Percentiles rank a stretch among this genome's conserved stretches.
Evolutionary conservation across 1,284 basidiomycete species (phyloP).

Genomic region (Trichosporon inkin): DNA sequence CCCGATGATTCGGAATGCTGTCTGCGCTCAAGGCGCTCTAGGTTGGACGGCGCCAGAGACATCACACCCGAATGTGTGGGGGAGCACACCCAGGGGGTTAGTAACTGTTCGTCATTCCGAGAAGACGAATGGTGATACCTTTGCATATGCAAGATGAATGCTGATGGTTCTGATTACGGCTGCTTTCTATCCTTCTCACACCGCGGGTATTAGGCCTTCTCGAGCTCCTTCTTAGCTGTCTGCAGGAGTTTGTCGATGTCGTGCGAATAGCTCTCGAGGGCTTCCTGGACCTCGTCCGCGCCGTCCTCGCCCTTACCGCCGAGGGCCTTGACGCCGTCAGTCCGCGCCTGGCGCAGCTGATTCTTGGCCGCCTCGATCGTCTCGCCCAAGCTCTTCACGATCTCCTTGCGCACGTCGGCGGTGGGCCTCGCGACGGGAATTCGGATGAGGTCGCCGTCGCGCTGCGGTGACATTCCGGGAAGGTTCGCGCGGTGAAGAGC

Average conservation of each 20-base stretch:
- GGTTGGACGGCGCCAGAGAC: too few species aligned
- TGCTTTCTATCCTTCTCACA: not conserved
- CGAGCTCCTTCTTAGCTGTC: conserved; percentile 49
- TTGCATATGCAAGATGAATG: conserved; percentile 1
- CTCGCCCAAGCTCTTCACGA: conserved; percentile 33
- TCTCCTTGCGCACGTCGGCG: conserved; percentile 37
- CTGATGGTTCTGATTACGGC: not conserved
- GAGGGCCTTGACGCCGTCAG: conserved; percentile 43
- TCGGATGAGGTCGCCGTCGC: conserved; percentile 32
- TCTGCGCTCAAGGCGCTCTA: too few species aligned
- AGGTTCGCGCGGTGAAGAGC: conserved; percentile 48
- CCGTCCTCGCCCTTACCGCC: conserved; percentile 40
- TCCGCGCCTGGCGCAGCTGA: conserved; percentile 42
- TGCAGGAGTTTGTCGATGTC: conserved; percentile 40
- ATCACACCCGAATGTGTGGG: too few species aligned
- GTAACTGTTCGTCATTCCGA: too few species aligned
- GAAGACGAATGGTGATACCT: not conserved
- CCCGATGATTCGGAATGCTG: too few species aligned
- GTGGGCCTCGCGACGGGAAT: conserved; percentile 47
- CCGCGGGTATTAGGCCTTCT: conserved; percentile 26
- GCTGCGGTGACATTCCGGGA: conserved; percentile 45
- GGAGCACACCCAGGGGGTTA: too few species aligned
- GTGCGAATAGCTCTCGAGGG: conserved; percentile 37
- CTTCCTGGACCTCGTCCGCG: conserved; percentile 42
- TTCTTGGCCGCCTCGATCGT: conserved; percentile 46